Conservation (phyloP, 768 basidiomycete species). For the Terana coerulea region DNA sequence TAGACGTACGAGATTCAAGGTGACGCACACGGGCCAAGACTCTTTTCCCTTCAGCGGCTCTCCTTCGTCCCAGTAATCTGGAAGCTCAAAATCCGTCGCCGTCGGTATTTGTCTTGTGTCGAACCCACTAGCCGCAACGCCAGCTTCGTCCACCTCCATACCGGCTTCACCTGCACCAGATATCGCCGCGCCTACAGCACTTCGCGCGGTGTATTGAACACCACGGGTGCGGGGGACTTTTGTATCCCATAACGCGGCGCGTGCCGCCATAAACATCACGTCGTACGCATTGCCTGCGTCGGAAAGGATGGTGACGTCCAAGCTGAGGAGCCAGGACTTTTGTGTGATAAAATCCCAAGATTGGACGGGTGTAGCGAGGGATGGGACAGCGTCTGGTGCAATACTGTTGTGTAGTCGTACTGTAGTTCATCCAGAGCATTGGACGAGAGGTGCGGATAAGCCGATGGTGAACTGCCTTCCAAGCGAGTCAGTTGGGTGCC, state of each 20-base stretch:
- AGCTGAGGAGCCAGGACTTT: constrained; percentile 74
- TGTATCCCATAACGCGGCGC: constrained; percentile 79
- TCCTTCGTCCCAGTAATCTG: constrained; percentile 87
- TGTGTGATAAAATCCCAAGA: constrained; percentile 42
- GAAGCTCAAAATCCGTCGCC: constrained; percentile 80
- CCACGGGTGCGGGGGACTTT: constrained; percentile 70
- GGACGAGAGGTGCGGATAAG: constrained; percentile 67
- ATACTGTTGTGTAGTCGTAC: constrained; percentile 60
- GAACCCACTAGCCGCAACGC: constrained; percentile 42
- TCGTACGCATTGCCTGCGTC: constrained; percentile 77
- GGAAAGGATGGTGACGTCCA: constrained; percentile 72
- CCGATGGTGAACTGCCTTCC: constrained; percentile 70
- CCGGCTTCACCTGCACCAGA: constrained; percentile 28
- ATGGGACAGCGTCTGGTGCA: constrained; percentile 66
- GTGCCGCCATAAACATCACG: constrained; percentile 73
- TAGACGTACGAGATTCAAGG: constrained; percentile 66
- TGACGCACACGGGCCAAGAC: constrained; percentile 72
- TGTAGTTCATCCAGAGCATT: constrained; percentile 72
- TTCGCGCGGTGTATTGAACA: constrained; percentile 57
- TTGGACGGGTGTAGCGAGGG: constrained; percentile 63
- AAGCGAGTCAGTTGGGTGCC: constrained; percentile 18
- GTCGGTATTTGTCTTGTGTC: constrained; percentile 46
- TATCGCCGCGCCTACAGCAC: constrained; percentile 15
- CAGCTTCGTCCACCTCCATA: constrained; percentile 53
- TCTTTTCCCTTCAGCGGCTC: constrained; percentile 59